A percentile compares a stretch with the other conserved stretches of the same genome.
These are phyloP conservation scores for Mycena rebaudengoi DNA, from an alignment of 768 basidiomycete species.

Conservation along the genomic window DNA sequence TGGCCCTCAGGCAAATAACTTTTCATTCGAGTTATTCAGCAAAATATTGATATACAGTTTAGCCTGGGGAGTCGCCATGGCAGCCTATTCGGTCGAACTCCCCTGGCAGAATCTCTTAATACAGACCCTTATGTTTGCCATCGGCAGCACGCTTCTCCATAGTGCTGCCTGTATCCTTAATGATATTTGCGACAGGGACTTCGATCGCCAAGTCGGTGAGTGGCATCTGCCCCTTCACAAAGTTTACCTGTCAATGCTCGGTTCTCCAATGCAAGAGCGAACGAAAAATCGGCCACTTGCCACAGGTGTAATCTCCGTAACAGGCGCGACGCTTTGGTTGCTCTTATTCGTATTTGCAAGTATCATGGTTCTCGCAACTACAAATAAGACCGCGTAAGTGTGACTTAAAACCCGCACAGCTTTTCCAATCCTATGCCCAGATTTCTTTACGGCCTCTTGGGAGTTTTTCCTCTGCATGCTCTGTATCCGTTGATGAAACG, in stretches of 20 bases:
- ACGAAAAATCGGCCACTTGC: slow-evolving; percentile 33
- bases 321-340: slow-evolving; percentile 19
- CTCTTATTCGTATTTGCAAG: too few relatives aligned
- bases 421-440: slow-evolving; percentile 4
- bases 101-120: slow-evolving; percentile 12
- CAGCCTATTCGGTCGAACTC: slow-evolving; percentile 21
- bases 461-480: slow-evolving; percentile 28
- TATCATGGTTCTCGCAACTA: background rate
- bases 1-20: too few relatives aligned
- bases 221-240: background rate
- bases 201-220: slow-evolving; percentile 37
- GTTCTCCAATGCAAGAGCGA: slow-evolving; percentile 21
- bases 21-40: too few relatives aligned
- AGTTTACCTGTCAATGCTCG: too few relatives aligned
- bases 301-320: slow-evolving; percentile 28
- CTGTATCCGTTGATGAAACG: slow-evolving; percentile 40
- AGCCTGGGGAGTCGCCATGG: slow-evolving; percentile 31
- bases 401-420: background rate
- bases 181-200: slow-evolving; percentile 35
- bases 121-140: slow-evolving; percentile 16
- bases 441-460: slow-evolving; percentile 26
- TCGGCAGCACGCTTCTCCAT: slow-evolving; percentile 27
- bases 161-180: slow-evolving; percentile 38
- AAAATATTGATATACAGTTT: too few relatives aligned
- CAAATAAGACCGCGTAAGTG: background rate